Evolutionary conservation across 768 basidiomycete genomes (phyloP).

Genomic region (Termitomyces sp.): DNA sequence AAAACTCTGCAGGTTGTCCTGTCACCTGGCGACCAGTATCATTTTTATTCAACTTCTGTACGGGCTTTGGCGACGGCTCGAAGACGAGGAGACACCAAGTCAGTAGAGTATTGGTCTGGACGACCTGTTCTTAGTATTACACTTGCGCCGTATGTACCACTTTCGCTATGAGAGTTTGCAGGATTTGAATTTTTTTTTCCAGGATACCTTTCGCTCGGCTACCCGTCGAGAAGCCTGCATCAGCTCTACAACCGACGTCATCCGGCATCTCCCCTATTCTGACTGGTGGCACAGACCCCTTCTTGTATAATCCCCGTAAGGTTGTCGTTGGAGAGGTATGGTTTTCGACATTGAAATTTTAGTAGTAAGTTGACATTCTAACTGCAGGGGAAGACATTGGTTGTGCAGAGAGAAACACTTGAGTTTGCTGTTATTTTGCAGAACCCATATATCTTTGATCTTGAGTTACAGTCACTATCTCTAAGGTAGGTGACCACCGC

Average conservation of each 20-base stretch:
- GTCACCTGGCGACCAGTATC: conserved; percentile 72
- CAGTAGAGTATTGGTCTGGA: conserved; percentile 85
- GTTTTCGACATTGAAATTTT: not conserved
- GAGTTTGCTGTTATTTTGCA: conserved; percentile 83
- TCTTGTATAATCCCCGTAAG: conserved; percentile 89
- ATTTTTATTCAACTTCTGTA: conserved; percentile 68
- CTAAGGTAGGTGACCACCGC: conserved; percentile 54
- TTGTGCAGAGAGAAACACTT: conserved; percentile 79
- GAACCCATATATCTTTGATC: conserved; percentile 90
- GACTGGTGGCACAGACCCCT: conserved; percentile 67
- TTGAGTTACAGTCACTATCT: conserved; percentile 79
- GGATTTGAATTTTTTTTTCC: conserved; percentile 4
- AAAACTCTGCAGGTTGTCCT: conserved; percentile 69
- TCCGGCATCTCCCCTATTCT: conserved; percentile 46
- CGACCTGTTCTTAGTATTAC: conserved; percentile 77
- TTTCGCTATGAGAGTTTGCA: conserved; percentile 2
- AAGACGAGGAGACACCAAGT: conserved; percentile 69
- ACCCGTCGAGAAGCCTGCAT: conserved; percentile 69
- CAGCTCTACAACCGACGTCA: conserved; percentile 40
- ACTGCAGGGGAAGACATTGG: conserved; percentile 50
- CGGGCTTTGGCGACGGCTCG: conserved; percentile 72
- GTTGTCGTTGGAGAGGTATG: conserved; percentile 54
- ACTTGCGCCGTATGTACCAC: conserved; percentile 60
- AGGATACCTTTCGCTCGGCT: conserved; percentile 72
- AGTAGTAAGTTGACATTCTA: not conserved